phyloP scores from a whole-genome alignment of 2,329 filamentous ascomycete species.

The Cyphellophora attinorum region DNA sequence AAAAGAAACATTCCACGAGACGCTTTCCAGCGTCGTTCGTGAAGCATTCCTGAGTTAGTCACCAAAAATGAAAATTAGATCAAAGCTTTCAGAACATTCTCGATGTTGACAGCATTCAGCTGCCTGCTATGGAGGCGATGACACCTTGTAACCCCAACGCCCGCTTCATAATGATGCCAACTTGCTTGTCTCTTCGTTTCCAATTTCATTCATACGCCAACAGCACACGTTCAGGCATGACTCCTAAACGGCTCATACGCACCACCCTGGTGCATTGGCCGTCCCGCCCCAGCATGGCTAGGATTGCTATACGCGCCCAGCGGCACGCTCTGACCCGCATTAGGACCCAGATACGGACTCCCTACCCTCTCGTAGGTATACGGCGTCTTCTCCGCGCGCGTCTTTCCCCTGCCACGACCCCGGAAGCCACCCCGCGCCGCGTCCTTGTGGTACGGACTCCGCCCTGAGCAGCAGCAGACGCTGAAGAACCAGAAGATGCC shows the following conservation, averaged over 20 bases:
- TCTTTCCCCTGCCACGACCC: constrained; percentile 3
- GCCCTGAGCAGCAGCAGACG: constrained; percentile 81
- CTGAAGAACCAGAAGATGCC: constrained; percentile 86
- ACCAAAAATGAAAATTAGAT: too few species aligned
- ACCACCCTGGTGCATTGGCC: constrained; percentile 5
- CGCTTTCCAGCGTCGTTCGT: too few species aligned
- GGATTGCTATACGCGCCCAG: constrained; percentile 2
- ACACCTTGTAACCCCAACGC: too few species aligned
- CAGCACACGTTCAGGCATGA: too few species aligned
- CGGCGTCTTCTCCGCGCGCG: constrained; percentile 50
- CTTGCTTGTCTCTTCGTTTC: too few species aligned
- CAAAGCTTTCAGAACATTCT: too few species aligned
- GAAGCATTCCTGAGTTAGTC: too few species aligned
- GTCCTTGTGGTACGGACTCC: constrained; percentile 27
- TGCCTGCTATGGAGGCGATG: too few species aligned
- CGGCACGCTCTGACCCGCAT: constrained; percentile 13
- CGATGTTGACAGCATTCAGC: too few species aligned
- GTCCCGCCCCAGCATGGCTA: constrained; percentile 4
- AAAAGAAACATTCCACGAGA: too few species aligned
- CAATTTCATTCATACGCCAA: too few species aligned
- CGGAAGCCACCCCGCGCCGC: constrained; percentile 6
- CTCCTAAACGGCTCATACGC: constrained; percentile 15
- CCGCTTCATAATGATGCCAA: too few species aligned
- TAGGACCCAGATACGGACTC: constrained; percentile 18
- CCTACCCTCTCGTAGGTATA: constrained; percentile 51